These are phyloP conservation scores for Meyerozyma smithsonii DNA, from an alignment of 1,139 yeast genomes.

Conservation along the genomic window DNA sequence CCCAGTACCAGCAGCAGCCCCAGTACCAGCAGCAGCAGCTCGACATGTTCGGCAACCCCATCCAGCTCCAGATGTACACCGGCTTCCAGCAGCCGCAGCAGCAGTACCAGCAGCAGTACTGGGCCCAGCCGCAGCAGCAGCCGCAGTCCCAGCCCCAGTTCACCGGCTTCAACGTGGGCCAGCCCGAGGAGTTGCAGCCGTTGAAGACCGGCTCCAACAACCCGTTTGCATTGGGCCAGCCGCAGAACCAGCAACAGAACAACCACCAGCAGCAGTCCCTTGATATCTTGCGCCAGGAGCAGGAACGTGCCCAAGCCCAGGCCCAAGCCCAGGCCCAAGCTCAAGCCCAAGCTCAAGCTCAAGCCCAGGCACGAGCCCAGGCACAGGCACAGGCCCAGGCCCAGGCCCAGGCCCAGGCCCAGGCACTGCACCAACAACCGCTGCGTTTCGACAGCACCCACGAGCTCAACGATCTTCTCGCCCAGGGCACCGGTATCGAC, in stretches of 20 bases:
- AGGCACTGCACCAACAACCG: conserved; percentile 24
- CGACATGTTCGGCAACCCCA: conserved; percentile 81
- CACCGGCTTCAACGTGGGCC: conserved; percentile 27
- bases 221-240: conserved; percentile 66
- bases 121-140: conserved; percentile 25
- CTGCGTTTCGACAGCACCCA: conserved; percentile 46
- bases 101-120: conserved; percentile 32
- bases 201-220: conserved; percentile 81
- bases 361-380: conserved; percentile 18
- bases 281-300: conserved; percentile 10
- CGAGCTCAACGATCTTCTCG: conserved; percentile 72
- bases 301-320: conserved; percentile 20
- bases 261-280: conserved; percentile 13
- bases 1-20: conserved; percentile 27
- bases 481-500: conserved; percentile 89
- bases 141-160: conserved; percentile 23
- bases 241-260: conserved; percentile 14
- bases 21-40: conserved; percentile 37
- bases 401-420: too few relatives aligned
- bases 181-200: conserved; percentile 37
- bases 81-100: conserved; percentile 18
- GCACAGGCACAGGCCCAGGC: conserved; percentile 16
- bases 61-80: conserved; percentile 38
- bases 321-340: conserved; percentile 24
- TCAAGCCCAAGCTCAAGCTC: conserved; percentile 17